A percentile compares a stretch with the other conserved stretches of the same genome.
phyloP scores from a whole-genome alignment of 2,329 filamentous ascomycete species.

The Sporothrix variecibatus region DNA sequence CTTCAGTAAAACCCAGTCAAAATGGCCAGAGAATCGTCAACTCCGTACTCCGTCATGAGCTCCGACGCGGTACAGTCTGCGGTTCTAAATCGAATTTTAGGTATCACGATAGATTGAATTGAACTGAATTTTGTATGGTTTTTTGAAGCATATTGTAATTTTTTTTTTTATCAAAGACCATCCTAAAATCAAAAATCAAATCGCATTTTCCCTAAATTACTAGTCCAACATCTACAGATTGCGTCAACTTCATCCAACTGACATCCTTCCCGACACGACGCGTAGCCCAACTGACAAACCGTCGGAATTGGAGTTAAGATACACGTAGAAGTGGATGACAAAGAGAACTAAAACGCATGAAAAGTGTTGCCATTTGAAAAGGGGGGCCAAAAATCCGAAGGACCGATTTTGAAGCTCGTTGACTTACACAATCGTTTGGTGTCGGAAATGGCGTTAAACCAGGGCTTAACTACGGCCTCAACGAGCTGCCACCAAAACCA shows the following conservation, averaged over 20 bases:
- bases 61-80: background rate
- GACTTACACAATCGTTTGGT: conserved; percentile 7
- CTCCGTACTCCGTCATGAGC: background rate
- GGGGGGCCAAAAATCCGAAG: background rate
- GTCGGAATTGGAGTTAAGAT: background rate
- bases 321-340: background rate
- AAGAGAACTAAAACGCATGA: background rate
- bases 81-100: background rate
- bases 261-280: background rate
- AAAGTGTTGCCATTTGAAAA: background rate
- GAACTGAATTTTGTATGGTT: background rate
- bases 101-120: background rate
- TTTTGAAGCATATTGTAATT: background rate
- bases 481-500: background rate
- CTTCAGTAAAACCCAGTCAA: background rate
- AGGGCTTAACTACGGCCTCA: conserved; percentile 3
- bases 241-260: background rate
- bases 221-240: background rate
- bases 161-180: too few relatives aligned
- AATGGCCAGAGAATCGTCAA: background rate
- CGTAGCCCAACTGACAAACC: background rate
- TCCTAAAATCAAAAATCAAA: background rate
- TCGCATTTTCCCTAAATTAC: background rate
- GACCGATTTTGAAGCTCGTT: background rate
- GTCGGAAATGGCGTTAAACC: conserved; percentile 14